A percentile compares a stretch with the other conserved stretches of the same genome.
phyloP scores from a whole-genome alignment of 2,329 filamentous ascomycete genomes.

The Neurospora crassa region DNA sequence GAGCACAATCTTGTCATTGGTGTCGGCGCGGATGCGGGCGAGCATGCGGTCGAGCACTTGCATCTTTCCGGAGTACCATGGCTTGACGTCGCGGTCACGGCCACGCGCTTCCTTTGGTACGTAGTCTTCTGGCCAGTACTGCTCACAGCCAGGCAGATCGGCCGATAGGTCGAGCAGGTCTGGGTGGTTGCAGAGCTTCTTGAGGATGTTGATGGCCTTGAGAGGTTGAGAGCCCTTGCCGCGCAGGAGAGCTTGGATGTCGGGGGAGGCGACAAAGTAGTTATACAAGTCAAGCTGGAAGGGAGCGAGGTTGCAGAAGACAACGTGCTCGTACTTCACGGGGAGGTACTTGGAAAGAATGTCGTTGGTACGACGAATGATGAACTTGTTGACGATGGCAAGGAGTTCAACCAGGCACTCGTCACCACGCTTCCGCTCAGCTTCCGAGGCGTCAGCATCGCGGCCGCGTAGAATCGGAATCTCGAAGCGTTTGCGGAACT shows the following conservation, averaged over 20 bases:
- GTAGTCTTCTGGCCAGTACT: conserved; percentile 75
- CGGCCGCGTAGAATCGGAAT: conserved; percentile 84
- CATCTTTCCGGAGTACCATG: conserved; percentile 98
- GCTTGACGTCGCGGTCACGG: conserved; percentile 82
- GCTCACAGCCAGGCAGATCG: conserved; percentile 81
- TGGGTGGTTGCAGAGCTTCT: conserved; percentile 97
- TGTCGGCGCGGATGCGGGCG: conserved; percentile 86
- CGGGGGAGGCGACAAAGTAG: conserved; percentile 90
- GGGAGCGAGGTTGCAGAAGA: conserved; percentile 89
- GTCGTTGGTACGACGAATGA: conserved; percentile 95
- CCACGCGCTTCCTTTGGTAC: conserved; percentile 80
- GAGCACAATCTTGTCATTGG: conserved; percentile 97
- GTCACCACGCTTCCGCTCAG: conserved; percentile 73
- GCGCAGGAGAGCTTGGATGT: conserved; percentile 82
- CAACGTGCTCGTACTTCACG: conserved; percentile 97
- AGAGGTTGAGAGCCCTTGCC: conserved; percentile 94
- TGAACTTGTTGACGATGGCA: conserved; percentile 88
- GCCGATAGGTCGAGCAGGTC: conserved; percentile 76
- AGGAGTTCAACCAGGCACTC: conserved; percentile 75
- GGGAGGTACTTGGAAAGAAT: conserved; percentile 96
- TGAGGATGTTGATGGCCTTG: conserved; percentile 92
- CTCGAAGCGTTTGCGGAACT: conserved; percentile 92
- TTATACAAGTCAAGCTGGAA: conserved; percentile 95
- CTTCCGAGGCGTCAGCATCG: conserved; percentile 80
- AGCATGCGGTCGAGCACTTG: conserved; percentile 97